These are phyloP conservation scores for Moniliella sp. DNA, from an alignment of 1,284 basidiomycete species.

Conservation along the genomic window DNA sequence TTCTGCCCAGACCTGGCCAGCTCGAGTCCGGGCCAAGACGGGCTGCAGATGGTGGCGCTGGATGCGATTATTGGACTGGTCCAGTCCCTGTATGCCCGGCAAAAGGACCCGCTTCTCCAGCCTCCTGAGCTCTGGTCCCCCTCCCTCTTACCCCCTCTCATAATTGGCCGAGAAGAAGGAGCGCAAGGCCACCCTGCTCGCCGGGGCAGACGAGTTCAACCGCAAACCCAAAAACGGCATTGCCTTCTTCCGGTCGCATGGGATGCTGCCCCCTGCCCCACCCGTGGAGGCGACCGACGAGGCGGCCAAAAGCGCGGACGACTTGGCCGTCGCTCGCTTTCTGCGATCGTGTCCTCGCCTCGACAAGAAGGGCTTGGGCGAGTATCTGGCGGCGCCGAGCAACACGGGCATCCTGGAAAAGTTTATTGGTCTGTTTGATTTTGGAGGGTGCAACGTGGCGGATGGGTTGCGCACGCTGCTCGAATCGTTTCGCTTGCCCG, in stretches of 20 bases:
- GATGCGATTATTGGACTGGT: constrained; percentile 72
- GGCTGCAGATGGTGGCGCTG: constrained; percentile 59
- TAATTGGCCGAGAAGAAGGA: constrained; percentile 54
- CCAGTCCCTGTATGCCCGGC: constrained; percentile 63
- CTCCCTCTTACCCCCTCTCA: no score
- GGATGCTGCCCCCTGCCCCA: no score
- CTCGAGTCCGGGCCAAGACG: constrained; percentile 43
- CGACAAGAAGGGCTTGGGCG: constrained; percentile 82
- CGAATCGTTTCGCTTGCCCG: constrained; percentile 80
- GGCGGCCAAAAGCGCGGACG: constrained; percentile 20
- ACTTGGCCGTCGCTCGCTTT: constrained; percentile 46
- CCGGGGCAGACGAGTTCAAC: constrained; percentile 73
- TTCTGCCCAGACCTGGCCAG: no score
- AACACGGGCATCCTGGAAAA: constrained; percentile 64
- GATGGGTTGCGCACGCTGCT: constrained; percentile 85
- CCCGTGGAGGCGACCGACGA: no score
- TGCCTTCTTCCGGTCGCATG: constrained; percentile 44
- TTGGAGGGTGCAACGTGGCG: constrained; percentile 68
- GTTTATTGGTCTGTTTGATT: constrained; percentile 75
- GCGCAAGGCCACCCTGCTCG: constrained; percentile 62
- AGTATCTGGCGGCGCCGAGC: constrained; percentile 74
- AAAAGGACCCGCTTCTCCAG: constrained; percentile 33
- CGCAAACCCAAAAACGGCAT: constrained; percentile 80
- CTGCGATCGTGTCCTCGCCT: constrained; percentile 63
- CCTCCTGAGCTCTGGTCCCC: no score